A percentile compares a stretch with the other conserved stretches of the same genome.
Conservation (phyloP, 495 filamentous ascomycete genomes). For the Neurospora sp. region DNA sequence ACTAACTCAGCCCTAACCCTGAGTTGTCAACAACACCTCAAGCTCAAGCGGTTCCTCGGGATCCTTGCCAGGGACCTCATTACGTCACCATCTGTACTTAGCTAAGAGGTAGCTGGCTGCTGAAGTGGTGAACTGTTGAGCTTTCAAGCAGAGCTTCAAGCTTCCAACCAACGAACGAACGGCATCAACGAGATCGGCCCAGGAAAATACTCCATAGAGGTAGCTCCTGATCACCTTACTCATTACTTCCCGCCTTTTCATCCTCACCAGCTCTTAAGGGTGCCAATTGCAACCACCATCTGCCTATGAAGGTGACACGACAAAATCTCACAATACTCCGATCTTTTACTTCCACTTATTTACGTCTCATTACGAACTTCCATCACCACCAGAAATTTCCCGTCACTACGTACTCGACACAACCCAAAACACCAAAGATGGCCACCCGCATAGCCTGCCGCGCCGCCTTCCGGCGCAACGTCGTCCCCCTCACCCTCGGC, state of each 20-base stretch:
- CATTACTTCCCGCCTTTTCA: background rate
- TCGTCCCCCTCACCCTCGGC: constrained; percentile 15
- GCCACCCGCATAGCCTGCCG: constrained; percentile 7
- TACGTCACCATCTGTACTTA: background rate
- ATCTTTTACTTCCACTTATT: background rate
- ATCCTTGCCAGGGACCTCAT: background rate
- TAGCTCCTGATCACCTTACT: background rate
- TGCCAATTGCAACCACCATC: background rate
- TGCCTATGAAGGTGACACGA: background rate
- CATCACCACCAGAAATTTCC: background rate
- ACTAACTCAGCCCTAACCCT: background rate
- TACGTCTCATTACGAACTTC: background rate
- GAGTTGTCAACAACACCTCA: background rate
- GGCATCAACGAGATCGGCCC: background rate
- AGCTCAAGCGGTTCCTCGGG: background rate
- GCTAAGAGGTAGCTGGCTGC: background rate
- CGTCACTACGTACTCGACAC: background rate
- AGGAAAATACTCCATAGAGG: background rate
- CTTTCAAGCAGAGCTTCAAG: background rate
- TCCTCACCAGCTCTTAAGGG: background rate
- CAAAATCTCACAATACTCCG: background rate
- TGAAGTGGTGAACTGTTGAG: background rate
- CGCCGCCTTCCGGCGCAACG: constrained; percentile 7
- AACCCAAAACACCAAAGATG: constrained; percentile 1
- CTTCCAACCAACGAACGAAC: background rate